These are phyloP conservation scores for peach (Prunus persica) DNA, from an alignment of 306 rosid genomes.

Conservation along the genomic window Prunus_persica_NCBIv2 NC_034009.1:8057001-8057500, in stretches of 20 bases:
- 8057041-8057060: too few species aligned
- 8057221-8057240: not conserved
- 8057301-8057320: too few species aligned
- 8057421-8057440: constrained; percentile 1
- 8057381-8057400: constrained; percentile 57
- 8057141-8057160: not conserved
- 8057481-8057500: not conserved
- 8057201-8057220: not conserved
- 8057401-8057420: constrained; percentile 26
- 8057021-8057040: too few species aligned
- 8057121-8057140: not conserved
- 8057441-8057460: not conserved
- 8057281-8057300: too few species aligned
- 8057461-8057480: not conserved
- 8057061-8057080: too few species aligned
- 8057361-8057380: constrained; percentile 92
- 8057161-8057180: not conserved
- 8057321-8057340: constrained; percentile 71
- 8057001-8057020: too few species aligned
- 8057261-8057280: not conserved
- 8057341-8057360: constrained; percentile 64
- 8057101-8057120: too few species aligned
- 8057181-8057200: not conserved
- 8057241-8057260: not conserved
- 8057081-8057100: too few species aligned